Evolutionary conservation across 2,329 filamentous ascomycete genomes (phyloP).

Genomic region (Lanzia echinophila): DNA sequence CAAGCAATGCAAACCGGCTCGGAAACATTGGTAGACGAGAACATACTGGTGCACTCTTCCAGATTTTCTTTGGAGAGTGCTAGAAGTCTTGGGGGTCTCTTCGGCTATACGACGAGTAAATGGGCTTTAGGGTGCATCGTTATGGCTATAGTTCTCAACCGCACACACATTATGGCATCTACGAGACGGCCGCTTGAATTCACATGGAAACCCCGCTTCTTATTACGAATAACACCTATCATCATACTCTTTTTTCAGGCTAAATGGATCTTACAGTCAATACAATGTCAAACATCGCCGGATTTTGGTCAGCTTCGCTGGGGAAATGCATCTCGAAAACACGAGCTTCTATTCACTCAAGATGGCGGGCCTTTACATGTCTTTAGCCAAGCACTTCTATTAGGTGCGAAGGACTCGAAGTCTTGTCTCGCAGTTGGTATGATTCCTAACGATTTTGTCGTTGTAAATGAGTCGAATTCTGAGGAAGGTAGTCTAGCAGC

Average conservation of each 20-base stretch:
- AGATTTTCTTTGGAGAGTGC: conserved; percentile 51
- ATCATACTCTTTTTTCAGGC: conserved; percentile 63
- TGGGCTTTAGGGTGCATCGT: conserved; percentile 87
- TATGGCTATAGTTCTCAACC: conserved; percentile 81
- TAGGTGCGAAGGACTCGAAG: conserved; percentile 65
- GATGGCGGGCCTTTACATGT: conserved; percentile 64
- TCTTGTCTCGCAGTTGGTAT: conserved; percentile 74
- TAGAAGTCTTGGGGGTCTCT: conserved; percentile 74
- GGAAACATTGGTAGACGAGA: conserved; percentile 32
- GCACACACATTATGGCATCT: conserved; percentile 89
- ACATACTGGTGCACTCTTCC: conserved; percentile 37
- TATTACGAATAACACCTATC: conserved; percentile 66
- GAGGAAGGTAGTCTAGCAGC: conserved; percentile 8
- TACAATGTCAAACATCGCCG: conserved; percentile 84
- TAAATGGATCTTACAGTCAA: conserved; percentile 66
- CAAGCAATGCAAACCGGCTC: conserved; percentile 21
- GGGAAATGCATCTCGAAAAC: conserved; percentile 57
- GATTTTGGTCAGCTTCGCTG: conserved; percentile 64
- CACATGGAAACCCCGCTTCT: conserved; percentile 63
- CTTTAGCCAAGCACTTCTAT: conserved; percentile 63
- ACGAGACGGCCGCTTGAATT: conserved; percentile 74
- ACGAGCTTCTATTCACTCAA: conserved; percentile 63
- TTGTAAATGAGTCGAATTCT: conserved; percentile 4
- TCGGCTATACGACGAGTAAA: conserved; percentile 83
- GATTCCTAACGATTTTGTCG: conserved; percentile 48